These are phyloP conservation scores for Neckera pumila DNA, from an alignment of 225 moss, liverwort and hornwort species.

Conservation along the genomic window DNA sequence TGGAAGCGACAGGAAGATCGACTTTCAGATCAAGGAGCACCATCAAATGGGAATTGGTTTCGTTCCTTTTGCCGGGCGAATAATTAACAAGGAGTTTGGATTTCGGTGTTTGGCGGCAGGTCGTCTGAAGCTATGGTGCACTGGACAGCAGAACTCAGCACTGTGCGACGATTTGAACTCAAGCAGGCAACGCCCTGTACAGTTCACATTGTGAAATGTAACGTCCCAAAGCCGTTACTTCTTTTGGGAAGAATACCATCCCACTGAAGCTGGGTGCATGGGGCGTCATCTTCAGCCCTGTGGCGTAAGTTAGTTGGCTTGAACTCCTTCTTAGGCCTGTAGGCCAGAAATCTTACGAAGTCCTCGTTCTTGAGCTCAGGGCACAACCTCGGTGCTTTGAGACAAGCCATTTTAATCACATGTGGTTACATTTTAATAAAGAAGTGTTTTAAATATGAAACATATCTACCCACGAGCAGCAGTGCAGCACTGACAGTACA, in stretches of 20 bases:
- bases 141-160: background rate
- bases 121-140: constrained; percentile 7
- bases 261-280: background rate
- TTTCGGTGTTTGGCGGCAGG: background rate
- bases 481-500: no score
- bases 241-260: constrained; percentile 15
- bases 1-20: background rate
- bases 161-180: constrained; percentile 11
- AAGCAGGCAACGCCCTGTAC: background rate
- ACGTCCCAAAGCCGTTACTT: background rate
- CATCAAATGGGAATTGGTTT: background rate
- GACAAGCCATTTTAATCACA: background rate
- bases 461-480: background rate
- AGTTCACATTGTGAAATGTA: constrained; percentile 13
- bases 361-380: background rate
- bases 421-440: background rate
- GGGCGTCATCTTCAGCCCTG: background rate
- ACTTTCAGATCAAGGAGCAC: background rate
- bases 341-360: background rate
- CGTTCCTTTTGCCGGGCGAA: background rate
- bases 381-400: background rate
- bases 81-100: background rate
- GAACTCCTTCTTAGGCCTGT: background rate
- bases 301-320: background rate
- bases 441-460: background rate